Conservation (phyloP, 2,329 filamentous ascomycete species). For the Ophiosphaerella korrae region DNA sequence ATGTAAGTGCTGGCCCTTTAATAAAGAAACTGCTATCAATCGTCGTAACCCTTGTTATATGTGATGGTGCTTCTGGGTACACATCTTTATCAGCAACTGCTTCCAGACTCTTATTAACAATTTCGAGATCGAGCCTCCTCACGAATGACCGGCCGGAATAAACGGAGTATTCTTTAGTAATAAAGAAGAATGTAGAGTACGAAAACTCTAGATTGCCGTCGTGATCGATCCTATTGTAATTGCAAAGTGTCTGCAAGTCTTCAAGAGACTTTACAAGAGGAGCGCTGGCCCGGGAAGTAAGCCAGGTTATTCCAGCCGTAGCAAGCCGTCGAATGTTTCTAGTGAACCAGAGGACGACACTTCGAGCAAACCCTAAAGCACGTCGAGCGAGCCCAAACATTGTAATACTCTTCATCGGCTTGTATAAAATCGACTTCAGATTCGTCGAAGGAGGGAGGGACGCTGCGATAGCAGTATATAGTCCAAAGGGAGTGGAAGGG, state of each 20-base stretch:
- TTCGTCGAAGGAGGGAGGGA: too few relatives aligned
- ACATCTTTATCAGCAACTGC: slow-evolving; percentile 9
- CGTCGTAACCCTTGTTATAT: slow-evolving; percentile 7
- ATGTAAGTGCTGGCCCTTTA: slow-evolving; percentile 9
- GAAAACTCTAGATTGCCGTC: slow-evolving; percentile 6
- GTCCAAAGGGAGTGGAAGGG: too few relatives aligned
- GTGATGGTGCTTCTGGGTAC: slow-evolving; percentile 8
- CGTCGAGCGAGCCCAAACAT: neutral
- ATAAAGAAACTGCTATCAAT: slow-evolving; percentile 6
- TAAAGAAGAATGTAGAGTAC: slow-evolving; percentile 10
- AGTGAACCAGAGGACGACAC: slow-evolving; percentile 5
- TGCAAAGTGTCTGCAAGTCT: slow-evolving; percentile 4
- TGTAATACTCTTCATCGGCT: neutral
- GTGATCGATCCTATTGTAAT: slow-evolving; percentile 2
- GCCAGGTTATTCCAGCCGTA: slow-evolving; percentile 2
- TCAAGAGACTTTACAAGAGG: slow-evolving; percentile 6
- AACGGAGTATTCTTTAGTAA: slow-evolving; percentile 8
- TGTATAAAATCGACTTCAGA: neutral
- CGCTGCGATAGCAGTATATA: too few relatives aligned
- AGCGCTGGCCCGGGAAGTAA: slow-evolving; percentile 2
- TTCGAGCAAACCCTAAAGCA: slow-evolving; percentile 5
- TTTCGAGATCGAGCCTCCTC: slow-evolving; percentile 10
- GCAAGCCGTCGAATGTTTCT: slow-evolving; percentile 4
- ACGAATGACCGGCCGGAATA: slow-evolving; percentile 7
- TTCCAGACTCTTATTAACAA: slow-evolving; percentile 7